Base-by-base conservation (phyloP, 306 rosid genomes). In the Psophocarpus tetragonolobus region DNA sequence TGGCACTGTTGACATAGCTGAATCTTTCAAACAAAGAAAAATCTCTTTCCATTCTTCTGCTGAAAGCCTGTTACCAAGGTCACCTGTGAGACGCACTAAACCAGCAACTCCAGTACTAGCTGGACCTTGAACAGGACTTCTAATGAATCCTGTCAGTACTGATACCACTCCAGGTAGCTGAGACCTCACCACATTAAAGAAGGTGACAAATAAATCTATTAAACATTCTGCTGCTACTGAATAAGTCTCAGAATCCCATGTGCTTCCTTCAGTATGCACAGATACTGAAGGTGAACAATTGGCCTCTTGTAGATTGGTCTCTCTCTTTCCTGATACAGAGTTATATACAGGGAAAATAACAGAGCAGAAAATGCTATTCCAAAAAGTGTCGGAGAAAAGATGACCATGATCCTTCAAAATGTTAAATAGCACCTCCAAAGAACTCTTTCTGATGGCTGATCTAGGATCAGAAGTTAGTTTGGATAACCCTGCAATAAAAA, bases 351-450 rank as follows among this genome's bases (percentile, higher is more conserved):
- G 97, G 82, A 87, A 91, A 79, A 95, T 84, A 66, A 95, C 92
- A 48, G 91, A 84, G 76, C 83, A 77, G 76, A 90, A 85, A 83
- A 95, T 84, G 74, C 84, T 90, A 79, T 85, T 84, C 99, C 97
- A 95, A 85, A 95, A 92, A 47, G 84, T 79, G 61, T 39, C 61
- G 26, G 99, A 89, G 85, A 95, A 95, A 17, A 92, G 92, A 85
- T 92, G 97, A 12, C 99, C 99, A 33, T 95, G 99, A 86, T 95
- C 99, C 90, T 88, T 91, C 58, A 95, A 77, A 80, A 92, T 95
- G 85, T 95, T 92, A 78, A 95, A 95, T 82, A 95, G 97, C 78
- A 95, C 97, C 87, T 95, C 99, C 87, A 95, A 82, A 26, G 99
- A 95, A 82, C 97, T 93, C 93, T 88, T 95, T 90, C 97, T 88